Evolutionary conservation across 495 filamentous ascomycete genomes (phyloP).

Genomic region (Delitschia confertaspora): DNA sequence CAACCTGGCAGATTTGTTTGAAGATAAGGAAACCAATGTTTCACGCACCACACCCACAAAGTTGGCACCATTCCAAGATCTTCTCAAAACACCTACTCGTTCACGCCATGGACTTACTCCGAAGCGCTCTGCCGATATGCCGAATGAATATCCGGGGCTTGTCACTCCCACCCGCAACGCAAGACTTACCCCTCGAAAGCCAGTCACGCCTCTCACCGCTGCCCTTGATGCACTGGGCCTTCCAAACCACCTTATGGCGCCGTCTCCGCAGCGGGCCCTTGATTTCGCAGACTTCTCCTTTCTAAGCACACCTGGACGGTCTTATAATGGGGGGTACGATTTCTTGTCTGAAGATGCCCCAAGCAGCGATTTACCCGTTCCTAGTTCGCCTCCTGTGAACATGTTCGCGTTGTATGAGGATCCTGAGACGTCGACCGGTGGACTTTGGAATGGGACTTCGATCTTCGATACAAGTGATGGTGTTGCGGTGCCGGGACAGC

Average conservation of each 20-base stretch:
- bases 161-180: conserved; percentile 12
- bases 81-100: conserved; percentile 29
- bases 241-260: conserved; percentile 43
- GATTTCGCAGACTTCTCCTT: conserved; percentile 36
- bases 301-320: conserved; percentile 31
- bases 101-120: conserved; percentile 7
- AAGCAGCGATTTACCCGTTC: conserved; percentile 43
- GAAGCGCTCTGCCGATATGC: conserved; percentile 14
- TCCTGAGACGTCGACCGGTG: conserved; percentile 22
- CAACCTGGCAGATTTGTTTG: conserved; percentile 25
- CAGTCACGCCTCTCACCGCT: conserved; percentile 48
- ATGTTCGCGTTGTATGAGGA: conserved; percentile 28
- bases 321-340: conserved; percentile 24
- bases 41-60: conserved; percentile 22
- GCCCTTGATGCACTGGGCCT: conserved; percentile 52
- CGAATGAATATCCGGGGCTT: conserved; percentile 1
- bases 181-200: conserved; percentile 2
- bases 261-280: conserved; percentile 27
- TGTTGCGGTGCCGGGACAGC: not conserved
- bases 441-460: conserved; percentile 21
- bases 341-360: conserved; percentile 34
- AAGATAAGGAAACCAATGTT: conserved; percentile 12
- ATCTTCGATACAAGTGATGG: conserved; percentile 22
- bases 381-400: conserved; percentile 44
- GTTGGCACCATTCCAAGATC: conserved; percentile 11